Percentiles rank a stretch among this genome's conserved stretches.
phyloP scores from a whole-genome alignment of 2,329 filamentous ascomycete species.

The Daldinia sp. region DNA sequence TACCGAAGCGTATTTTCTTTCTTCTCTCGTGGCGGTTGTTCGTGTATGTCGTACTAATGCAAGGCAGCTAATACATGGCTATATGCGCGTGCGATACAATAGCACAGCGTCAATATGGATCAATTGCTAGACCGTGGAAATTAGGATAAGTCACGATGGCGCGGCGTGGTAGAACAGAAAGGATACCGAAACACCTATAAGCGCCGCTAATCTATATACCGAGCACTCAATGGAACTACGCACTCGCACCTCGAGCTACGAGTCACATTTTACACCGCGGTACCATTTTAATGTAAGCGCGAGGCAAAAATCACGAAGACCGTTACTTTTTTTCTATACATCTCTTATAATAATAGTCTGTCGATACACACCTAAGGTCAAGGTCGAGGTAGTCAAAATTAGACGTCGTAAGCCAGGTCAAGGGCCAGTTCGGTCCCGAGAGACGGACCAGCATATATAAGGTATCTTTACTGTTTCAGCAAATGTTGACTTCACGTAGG shows the following conservation, averaged over 20 bases:
- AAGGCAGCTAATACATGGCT: not conserved
- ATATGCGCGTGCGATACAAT: not conserved
- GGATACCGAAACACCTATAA: not conserved
- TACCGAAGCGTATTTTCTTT: not conserved
- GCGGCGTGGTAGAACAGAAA: not conserved
- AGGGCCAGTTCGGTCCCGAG: constrained; percentile 15
- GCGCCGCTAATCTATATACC: not conserved
- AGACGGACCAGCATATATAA: not conserved
- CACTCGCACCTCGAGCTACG: not conserved
- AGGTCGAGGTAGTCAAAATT: not conserved
- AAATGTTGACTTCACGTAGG: not conserved
- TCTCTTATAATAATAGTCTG: not conserved
- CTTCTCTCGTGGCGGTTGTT: not conserved
- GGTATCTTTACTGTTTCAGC: not conserved
- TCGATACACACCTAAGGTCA: not conserved
- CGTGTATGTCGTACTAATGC: too few species aligned
- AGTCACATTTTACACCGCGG: not conserved
- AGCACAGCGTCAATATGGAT: not conserved
- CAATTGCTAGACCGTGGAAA: not conserved
- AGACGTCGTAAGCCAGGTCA: not conserved
- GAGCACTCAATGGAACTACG: not conserved
- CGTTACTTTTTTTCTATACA: not conserved
- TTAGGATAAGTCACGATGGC: too few species aligned
- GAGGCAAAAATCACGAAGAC: not conserved
- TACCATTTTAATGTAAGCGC: not conserved